These are phyloP conservation scores for Chlamydomonas schloesseri DNA, from an alignment of 139 green algal genomes.

Conservation along the genomic window DNA sequence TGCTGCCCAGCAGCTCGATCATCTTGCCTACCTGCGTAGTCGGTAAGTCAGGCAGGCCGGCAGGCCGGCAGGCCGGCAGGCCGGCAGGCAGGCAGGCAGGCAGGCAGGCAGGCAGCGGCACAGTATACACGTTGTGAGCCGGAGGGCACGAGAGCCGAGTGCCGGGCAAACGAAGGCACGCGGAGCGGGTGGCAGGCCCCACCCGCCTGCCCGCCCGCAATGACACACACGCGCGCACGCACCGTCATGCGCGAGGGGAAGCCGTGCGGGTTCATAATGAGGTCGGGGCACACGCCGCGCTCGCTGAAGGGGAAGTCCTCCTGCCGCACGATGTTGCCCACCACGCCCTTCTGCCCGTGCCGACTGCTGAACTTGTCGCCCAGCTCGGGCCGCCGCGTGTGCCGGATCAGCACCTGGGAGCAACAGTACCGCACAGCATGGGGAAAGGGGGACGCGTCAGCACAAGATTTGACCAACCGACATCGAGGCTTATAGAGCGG, in stretches of 20 bases:
- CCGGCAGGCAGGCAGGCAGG: too few relatives aligned
- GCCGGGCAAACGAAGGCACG: too few relatives aligned
- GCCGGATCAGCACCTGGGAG: conserved; percentile 76
- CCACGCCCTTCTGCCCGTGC: conserved; percentile 97
- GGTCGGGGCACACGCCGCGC: conserved; percentile 92
- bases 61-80: too few relatives aligned
- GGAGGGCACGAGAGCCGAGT: too few relatives aligned
- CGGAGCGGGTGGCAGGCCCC: not conserved
- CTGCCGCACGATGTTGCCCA: conserved; percentile 91
- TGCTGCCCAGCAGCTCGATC: conserved; percentile 96
- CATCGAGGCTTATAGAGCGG: too few relatives aligned
- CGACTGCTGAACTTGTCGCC: conserved; percentile 97
- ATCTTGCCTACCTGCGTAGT: conserved; percentile 93
- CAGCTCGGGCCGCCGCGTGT: conserved; percentile 95
- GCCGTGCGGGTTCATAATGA: conserved; percentile 99
- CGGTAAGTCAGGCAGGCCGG: too few relatives aligned
- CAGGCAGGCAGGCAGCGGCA: too few relatives aligned
- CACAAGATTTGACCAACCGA: too few relatives aligned
- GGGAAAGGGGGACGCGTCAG: too few relatives aligned
- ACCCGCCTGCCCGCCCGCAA: not conserved
- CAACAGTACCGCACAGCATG: too few relatives aligned
- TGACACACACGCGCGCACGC: conserved; percentile 78
- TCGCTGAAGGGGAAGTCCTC: conserved; percentile 96
- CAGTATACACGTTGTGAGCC: too few relatives aligned
- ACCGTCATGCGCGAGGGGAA: conserved; percentile 99